These are phyloP conservation scores for Xerocomus brunneocitrinus DNA, from an alignment of 768 basidiomycete genomes.

Conservation along the genomic window DNA sequence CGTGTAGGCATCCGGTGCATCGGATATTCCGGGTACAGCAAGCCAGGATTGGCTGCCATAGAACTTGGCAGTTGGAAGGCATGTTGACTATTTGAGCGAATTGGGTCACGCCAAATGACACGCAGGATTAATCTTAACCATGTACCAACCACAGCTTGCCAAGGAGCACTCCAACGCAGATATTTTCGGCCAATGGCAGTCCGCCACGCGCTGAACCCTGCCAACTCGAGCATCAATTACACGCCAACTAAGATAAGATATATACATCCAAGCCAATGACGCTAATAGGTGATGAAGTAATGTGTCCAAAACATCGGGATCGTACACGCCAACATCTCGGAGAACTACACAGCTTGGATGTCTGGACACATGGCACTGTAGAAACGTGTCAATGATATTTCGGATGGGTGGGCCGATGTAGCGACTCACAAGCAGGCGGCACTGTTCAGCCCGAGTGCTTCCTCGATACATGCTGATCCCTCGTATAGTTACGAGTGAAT, in stretches of 20 bases:
- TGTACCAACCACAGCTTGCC: conserved; percentile 18
- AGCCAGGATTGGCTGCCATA: conserved; percentile 1
- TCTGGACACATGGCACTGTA: background rate
- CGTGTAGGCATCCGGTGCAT: background rate
- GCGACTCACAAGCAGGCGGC: background rate
- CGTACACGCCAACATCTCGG: background rate
- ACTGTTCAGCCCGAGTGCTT: conserved; percentile 9
- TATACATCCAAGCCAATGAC: conserved; percentile 8
- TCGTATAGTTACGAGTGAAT: conserved; percentile 27
- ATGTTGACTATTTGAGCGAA: background rate
- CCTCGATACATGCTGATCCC: conserved; percentile 8
- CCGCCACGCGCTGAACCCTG: background rate
- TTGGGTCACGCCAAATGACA: background rate
- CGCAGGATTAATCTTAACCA: background rate
- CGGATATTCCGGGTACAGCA: conserved; percentile 2
- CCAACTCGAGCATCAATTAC: background rate
- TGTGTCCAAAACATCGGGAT: background rate
- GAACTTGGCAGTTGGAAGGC: background rate
- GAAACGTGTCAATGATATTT: background rate
- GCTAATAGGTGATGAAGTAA: conserved; percentile 1
- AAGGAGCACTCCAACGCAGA: conserved; percentile 11
- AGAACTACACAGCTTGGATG: conserved; percentile 1
- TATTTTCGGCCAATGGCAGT: background rate
- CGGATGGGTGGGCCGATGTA: background rate
- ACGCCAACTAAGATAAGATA: conserved; percentile 4